Evolutionary conservation across 352 stramenopile species (phyloP).

Genomic region (Globisporangium heterothallicum): DNA sequence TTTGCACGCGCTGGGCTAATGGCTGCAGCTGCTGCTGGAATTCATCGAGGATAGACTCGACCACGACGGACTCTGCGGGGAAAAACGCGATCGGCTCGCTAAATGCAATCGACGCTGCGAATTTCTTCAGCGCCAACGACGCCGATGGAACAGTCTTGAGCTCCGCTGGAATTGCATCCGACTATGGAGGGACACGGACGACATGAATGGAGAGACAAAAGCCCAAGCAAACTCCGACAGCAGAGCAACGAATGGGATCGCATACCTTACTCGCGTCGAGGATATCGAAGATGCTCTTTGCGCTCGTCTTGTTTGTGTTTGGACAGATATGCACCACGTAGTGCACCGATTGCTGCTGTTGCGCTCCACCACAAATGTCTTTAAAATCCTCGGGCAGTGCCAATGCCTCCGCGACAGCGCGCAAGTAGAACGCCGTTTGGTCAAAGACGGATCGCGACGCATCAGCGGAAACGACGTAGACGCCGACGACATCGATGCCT

Average conservation of each 20-base stretch:
- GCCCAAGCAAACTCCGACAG: too few species aligned
- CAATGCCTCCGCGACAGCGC: conserved; percentile 36
- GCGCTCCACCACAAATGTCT: not conserved
- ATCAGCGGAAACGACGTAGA: conserved; percentile 48
- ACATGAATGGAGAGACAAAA: too few species aligned
- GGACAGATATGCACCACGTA: conserved; percentile 41
- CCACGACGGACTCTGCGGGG: not conserved
- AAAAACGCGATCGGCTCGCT: conserved; percentile 38
- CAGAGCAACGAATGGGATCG: too few species aligned
- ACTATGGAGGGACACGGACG: too few species aligned
- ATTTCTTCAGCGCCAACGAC: conserved; percentile 26
- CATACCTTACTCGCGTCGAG: conserved; percentile 34
- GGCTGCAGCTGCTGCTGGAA: conserved; percentile 43
- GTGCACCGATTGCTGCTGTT: conserved; percentile 18
- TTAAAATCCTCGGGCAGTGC: conserved; percentile 14
- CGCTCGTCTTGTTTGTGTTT: conserved; percentile 13
- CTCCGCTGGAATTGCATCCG: conserved; percentile 19
- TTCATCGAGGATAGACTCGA: conserved; percentile 35
- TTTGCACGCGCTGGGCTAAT: conserved; percentile 33
- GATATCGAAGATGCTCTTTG: conserved; percentile 21
- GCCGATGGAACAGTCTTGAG: conserved; percentile 15
- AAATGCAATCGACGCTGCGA: conserved; percentile 36
- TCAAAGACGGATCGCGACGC: conserved; percentile 21
- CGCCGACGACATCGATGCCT: conserved; percentile 40
- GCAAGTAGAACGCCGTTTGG: conserved; percentile 45